Evolutionary conservation across 306 rosid species (phyloP), one percentile per base, ranked within the genome.

Genomic region (Senna siamea): DNA sequence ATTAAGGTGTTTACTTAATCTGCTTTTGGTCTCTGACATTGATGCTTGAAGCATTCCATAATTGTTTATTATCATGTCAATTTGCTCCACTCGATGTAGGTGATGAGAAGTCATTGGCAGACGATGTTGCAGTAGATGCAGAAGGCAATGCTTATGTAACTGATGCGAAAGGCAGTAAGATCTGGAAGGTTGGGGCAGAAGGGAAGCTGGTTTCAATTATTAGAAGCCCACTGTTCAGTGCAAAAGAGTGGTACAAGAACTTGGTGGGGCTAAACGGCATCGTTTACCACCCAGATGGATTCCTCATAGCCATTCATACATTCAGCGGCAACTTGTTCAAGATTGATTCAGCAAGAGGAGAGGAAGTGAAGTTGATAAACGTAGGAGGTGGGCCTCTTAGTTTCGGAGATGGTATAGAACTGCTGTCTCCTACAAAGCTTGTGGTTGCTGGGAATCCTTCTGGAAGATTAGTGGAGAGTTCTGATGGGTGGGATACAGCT

Each of bases 131-230:
- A 40, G 92, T 89, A 14, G 99, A 94, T 70, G 86, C 83, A 43
- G 90, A 89, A 76, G 99, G 99, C 22, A 91, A 83, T 79, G 96
- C 99, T 9, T 94, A 89, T 7, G 91, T 94, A 5, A 92, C 96
- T 0, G 99, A 94, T 79, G 56, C 15, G 48, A 81, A 48, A 76
- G 90, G 48, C 75, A 82, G 40, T 73, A 87, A 83, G 75, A 83
- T 94, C 1, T 94, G 99, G 99, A 94, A 94, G 83, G 93, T 94
- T 62, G 96, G 95, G 56, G 89, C 47, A 2, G 87, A 87, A 46
- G 97, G 97, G 12, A 72, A 87, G 37, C 74, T 88, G 34, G 5
- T 87, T 38, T 87, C 93, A 3, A 76, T 67, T 52, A 88, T 92
- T n/a, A 85, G 72, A 76, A 85, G 50, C 70, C 95, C 97, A 32